Conservation (phyloP, 306 rosid species). For the Trichosanthes cucumerina region DNA sequence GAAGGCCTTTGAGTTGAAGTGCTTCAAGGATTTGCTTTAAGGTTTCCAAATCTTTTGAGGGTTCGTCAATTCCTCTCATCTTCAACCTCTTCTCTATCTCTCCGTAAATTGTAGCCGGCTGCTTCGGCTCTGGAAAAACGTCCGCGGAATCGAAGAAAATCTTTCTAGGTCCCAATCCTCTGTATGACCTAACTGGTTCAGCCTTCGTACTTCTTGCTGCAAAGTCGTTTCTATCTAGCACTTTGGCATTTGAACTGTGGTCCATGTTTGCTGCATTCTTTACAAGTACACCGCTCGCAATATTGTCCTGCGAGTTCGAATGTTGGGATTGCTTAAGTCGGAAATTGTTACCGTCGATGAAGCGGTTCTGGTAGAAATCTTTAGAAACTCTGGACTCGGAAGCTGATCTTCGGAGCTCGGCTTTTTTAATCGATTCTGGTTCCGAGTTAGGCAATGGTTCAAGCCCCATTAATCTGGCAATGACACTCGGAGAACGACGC, state of each 20-base stretch:
- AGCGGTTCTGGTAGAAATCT: slow-evolving; percentile 54
- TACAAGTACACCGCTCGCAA: slow-evolving; percentile 19
- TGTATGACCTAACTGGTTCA: slow-evolving; percentile 22
- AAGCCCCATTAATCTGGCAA: slow-evolving; percentile 87
- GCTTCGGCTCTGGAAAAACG: slow-evolving; percentile 70
- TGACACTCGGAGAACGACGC: slow-evolving; percentile 79
- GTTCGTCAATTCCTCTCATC: slow-evolving; percentile 72
- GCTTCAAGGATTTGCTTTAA: slow-evolving; percentile 73
- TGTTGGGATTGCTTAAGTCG: slow-evolving; percentile 30
- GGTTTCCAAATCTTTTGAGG: slow-evolving; percentile 61
- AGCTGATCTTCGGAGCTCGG: slow-evolving; percentile 76
- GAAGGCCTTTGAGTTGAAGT: slow-evolving; percentile 79
- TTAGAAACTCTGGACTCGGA: slow-evolving; percentile 77
- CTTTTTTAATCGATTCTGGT: slow-evolving; percentile 34
- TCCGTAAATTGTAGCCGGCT: slow-evolving; percentile 37
- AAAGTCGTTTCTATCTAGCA: slow-evolving; percentile 26
- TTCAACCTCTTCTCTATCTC: slow-evolving; percentile 61
- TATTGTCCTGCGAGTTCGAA: slow-evolving; percentile 10
- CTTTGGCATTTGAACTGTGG: slow-evolving; percentile 21
- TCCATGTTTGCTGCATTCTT: slow-evolving; percentile 15
- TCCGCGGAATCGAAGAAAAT: slow-evolving; percentile 75
- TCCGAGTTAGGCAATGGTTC: slow-evolving; percentile 48
- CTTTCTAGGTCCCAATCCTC: slow-evolving; percentile 57
- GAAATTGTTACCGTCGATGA: slow-evolving; percentile 33
- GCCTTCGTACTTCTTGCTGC: slow-evolving; percentile 19